Conservation (phyloP, 164 flowering plant species). For the Buxus sempervirens region DNA sequence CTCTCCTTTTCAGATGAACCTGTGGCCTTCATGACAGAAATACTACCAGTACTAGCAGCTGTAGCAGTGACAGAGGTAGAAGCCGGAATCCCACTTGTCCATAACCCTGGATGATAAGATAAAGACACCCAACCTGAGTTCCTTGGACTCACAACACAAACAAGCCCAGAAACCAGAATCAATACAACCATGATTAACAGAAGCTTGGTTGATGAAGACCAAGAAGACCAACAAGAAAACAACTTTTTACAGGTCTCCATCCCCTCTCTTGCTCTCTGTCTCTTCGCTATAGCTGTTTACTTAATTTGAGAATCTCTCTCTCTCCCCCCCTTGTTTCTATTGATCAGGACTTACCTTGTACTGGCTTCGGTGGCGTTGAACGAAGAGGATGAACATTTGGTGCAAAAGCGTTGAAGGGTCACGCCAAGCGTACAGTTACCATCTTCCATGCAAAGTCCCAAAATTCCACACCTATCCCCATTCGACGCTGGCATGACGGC, state of each 20-base stretch:
- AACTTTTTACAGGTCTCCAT: background rate
- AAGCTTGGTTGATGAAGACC: conserved; percentile 28
- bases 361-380: too few species aligned
- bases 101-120: conserved; percentile 17
- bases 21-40: background rate
- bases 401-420: too few species aligned
- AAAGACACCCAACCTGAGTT: conserved; percentile 23
- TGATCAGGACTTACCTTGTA: too few species aligned
- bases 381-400: too few species aligned
- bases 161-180: conserved; percentile 22
- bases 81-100: conserved; percentile 2
- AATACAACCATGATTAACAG: conserved; percentile 34
- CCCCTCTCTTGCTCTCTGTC: background rate
- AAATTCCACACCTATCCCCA: too few species aligned
- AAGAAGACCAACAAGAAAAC: conserved; percentile 11
- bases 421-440: too few species aligned
- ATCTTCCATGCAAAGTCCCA: too few species aligned
- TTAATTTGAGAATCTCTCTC: too few species aligned
- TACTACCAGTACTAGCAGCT: background rate
- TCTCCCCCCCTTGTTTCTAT: too few species aligned
- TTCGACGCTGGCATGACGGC: too few species aligned
- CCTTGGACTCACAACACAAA: conserved; percentile 25
- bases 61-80: background rate
- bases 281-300: background rate
- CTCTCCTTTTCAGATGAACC: conserved; percentile 1